Base-by-base conservation (phyloP, 2,329 filamentous ascomycete species). In the Colletotrichum sidae region DNA sequence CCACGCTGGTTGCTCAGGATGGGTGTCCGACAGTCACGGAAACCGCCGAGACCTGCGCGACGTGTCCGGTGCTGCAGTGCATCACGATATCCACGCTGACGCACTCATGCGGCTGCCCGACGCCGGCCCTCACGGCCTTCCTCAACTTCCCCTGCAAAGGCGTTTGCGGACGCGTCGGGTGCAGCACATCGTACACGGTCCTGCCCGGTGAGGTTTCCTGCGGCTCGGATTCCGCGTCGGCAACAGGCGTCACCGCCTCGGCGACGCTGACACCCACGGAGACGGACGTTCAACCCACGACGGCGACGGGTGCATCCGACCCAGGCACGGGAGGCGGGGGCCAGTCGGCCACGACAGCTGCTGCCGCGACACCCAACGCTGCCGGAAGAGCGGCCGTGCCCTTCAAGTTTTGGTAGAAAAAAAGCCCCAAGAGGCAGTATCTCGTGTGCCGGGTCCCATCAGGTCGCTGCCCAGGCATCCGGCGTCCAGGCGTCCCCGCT, bases 1-100 rank as follows among this genome's bases (percentile, higher is more conserved):
- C 8, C 35, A 61, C 41, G 7, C 11, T 6, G 15, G 13, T 60
- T 7, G 7, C 42, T 13, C 46, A 25, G 11, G 13, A 37, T 0
- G 50, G 54, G 6, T 79, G 77, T n/a, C 77, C 77, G 17, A 78
- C 77, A 9, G 73, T 77, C 6, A 78, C 76, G 1, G 56, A 70
- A 8, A 75, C 73, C 7, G 46, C 65, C 4, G 71, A 72, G 8
- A 60, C 72, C n/a, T 80, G 78, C 70, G 72, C 73, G 11, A 77
- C 75, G 1, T 80, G 78, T 64, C 50, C 72, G 1, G 65, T 72
- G 25, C 74, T 72, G 10, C 53, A 71, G 57, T 79, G 78, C 52
- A 57, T 78, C 42, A 65, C 37, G 2, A 34, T 75, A 17, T 67
- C 69, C 35, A 78, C 76, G 6, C 55, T 79, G 15, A 75, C 70